Percentiles rank a stretch among this genome's conserved stretches.
Conservation (phyloP, 495 filamentous ascomycete species). For the Aspergillus nanangensis region DNA sequence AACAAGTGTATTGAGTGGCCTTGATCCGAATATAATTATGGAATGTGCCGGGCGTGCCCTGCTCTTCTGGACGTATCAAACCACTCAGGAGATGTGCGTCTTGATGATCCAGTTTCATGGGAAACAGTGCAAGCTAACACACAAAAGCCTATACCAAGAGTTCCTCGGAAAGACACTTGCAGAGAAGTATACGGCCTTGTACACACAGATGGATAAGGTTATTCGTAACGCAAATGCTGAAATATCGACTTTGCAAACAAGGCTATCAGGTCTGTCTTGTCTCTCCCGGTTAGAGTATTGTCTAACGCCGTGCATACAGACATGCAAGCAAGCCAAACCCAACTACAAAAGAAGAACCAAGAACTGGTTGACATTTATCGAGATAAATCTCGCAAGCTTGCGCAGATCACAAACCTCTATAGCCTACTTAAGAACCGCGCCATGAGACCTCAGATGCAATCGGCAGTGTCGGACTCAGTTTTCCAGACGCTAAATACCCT, state of each 20-base stretch:
- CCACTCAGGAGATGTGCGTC: slow-evolving; percentile 79
- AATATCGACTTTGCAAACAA: slow-evolving; percentile 62
- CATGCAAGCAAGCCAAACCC: slow-evolving; percentile 61
- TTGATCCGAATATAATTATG: slow-evolving; percentile 81
- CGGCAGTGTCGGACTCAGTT: slow-evolving; percentile 64
- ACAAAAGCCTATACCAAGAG: slow-evolving; percentile 72
- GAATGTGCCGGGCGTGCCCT: slow-evolving; percentile 84
- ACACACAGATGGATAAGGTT: slow-evolving; percentile 71
- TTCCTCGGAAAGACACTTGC: slow-evolving; percentile 66
- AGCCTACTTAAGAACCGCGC: slow-evolving; percentile 73
- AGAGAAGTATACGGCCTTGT: slow-evolving; percentile 68
- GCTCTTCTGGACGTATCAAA: slow-evolving; percentile 88
- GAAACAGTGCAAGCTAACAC: slow-evolving; percentile 11
- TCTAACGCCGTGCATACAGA: slow-evolving; percentile 36
- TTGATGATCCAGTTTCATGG: not conserved
- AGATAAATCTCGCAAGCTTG: slow-evolving; percentile 72
- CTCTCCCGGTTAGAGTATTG: not conserved
- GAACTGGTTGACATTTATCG: slow-evolving; percentile 65
- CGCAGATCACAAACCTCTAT: slow-evolving; percentile 79
- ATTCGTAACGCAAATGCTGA: slow-evolving; percentile 79
- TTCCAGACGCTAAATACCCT: slow-evolving; percentile 49
- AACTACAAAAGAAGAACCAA: slow-evolving; percentile 68
- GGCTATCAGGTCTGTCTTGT: slow-evolving; percentile 45
- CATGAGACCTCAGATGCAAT: slow-evolving; percentile 63
- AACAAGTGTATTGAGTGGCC: slow-evolving; percentile 79